Evolutionary conservation across 2,329 filamentous ascomycete species (phyloP), one percentile per base, ranked within the genome.

Genomic region (Colletotrichum agaves): DNA sequence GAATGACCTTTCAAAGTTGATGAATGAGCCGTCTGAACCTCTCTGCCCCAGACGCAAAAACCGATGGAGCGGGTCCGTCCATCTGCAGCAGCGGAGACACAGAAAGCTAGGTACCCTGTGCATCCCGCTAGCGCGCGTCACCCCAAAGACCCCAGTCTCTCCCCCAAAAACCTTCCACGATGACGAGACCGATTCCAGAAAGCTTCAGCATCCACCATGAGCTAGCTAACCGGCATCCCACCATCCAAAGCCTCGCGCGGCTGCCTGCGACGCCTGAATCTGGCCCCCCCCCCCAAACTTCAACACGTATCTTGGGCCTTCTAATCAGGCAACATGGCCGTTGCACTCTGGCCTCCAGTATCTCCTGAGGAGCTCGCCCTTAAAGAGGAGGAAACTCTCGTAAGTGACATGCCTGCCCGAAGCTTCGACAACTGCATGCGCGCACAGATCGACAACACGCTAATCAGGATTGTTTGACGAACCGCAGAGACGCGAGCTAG

Each of bases 341-440:
- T 88, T 71, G 84, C 83, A 71, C 83, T 88, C 79, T 89, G 86
- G 86, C 87, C 87, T 76, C 80, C 80, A 72, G 76, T 88, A 63
- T 77, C 84, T 60, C 80, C 82, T 3, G 79, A 78, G 33, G 81
- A 86, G 73, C 83, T 88, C 77, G 81, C 83, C 79, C 74, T 77
- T 73, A 82, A 83, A 71, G 78, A 82, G 71, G 82, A 83, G 72
- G 80, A 82, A 70, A 81, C 83, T 61, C 83, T 85, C 78, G 87
- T 88, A 3, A 37, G 35, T 37, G 35, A 78, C 71, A 82, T 73
- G 19, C 17, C 19, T 11, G 3, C 17, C 1, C 27, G 12, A 21
- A 37, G 12, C 10, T 27, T 15, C 15, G 5, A 3, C 5, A 3
- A 17, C 2, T 19, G 12, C 35, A 46, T 11, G 21, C n/a, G 49